phyloP scores from a whole-genome alignment of 345 rosid genomes.

The Ceriops zippeliana region DNA sequence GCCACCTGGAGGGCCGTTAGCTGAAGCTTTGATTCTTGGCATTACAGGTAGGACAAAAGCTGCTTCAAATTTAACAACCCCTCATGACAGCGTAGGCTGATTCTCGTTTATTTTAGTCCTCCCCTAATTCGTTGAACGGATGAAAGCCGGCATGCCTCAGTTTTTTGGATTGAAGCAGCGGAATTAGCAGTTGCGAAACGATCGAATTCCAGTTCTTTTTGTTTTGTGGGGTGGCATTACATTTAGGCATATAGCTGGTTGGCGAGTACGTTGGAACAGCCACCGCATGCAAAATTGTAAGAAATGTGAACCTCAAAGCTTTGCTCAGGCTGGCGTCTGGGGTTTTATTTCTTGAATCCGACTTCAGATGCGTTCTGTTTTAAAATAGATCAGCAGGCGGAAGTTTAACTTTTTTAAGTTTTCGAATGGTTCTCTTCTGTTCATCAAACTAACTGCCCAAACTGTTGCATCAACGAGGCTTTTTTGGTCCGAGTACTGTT shows the following conservation, averaged over 20 bases:
- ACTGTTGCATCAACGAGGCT: no score
- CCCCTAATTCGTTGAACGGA: not conserved
- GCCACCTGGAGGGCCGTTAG: constrained; percentile 55
- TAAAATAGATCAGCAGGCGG: not conserved
- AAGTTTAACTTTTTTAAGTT: not conserved
- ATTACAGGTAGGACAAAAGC: constrained; percentile 21
- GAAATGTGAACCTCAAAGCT: not conserved
- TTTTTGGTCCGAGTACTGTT: no score
- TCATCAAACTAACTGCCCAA: not conserved
- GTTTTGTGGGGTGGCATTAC: not conserved
- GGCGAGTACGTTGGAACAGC: not conserved
- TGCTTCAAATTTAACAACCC: constrained; percentile 22
- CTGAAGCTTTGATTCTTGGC: constrained; percentile 52
- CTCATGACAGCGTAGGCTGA: constrained; percentile 18
- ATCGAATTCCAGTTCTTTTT: not conserved
- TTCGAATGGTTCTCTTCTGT: not conserved
- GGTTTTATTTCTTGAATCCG: not conserved
- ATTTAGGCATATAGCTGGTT: not conserved
- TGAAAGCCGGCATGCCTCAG: not conserved
- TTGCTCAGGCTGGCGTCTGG: not conserved
- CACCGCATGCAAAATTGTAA: not conserved
- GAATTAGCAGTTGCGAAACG: not conserved
- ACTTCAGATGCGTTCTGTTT: not conserved
- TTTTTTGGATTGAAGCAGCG: no score
- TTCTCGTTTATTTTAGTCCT: not conserved